Conservation (phyloP, 306 rosid species). For the Prunus persica region DNA sequence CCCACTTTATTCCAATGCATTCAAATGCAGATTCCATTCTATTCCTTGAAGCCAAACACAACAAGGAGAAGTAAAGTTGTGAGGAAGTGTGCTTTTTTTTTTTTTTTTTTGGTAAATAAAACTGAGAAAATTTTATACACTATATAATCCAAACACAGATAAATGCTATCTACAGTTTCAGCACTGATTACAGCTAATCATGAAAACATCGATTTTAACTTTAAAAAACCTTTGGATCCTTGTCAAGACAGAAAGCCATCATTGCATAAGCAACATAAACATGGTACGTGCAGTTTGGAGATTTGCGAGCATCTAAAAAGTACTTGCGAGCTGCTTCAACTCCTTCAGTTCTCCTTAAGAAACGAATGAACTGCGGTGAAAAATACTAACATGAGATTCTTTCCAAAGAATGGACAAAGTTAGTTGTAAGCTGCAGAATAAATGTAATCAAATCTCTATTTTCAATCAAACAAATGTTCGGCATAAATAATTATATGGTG, state of each 20-base stretch:
- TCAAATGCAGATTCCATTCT: not conserved
- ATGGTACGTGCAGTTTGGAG: slow-evolving; percentile 82
- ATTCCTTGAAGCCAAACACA: not conserved
- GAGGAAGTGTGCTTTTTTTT: not conserved
- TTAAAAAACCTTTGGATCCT: slow-evolving; percentile 78
- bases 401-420: not conserved
- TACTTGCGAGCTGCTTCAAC: slow-evolving; percentile 97
- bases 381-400: slow-evolving; percentile 28
- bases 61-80: not conserved
- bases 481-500: too few relatives aligned
- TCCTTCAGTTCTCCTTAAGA: slow-evolving; percentile 88
- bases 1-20: not conserved
- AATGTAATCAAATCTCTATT: not conserved
- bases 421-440: not conserved
- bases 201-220: not conserved
- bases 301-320: slow-evolving; percentile 91
- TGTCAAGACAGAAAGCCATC: slow-evolving; percentile 91
- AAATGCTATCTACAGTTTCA: not conserved
- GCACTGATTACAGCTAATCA: slow-evolving; percentile 5
- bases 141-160: slow-evolving; percentile 15
- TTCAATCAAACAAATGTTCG: too few relatives aligned
- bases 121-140: slow-evolving; percentile 16
- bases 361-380: slow-evolving; percentile 85
- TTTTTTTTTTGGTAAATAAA: not conserved
- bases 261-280: slow-evolving; percentile 93